A percentile compares a stretch with the other conserved stretches of the same genome.
Evolutionary conservation across 2,329 filamentous ascomycete species (phyloP).

Genomic region (Bertia moriformis): DNA sequence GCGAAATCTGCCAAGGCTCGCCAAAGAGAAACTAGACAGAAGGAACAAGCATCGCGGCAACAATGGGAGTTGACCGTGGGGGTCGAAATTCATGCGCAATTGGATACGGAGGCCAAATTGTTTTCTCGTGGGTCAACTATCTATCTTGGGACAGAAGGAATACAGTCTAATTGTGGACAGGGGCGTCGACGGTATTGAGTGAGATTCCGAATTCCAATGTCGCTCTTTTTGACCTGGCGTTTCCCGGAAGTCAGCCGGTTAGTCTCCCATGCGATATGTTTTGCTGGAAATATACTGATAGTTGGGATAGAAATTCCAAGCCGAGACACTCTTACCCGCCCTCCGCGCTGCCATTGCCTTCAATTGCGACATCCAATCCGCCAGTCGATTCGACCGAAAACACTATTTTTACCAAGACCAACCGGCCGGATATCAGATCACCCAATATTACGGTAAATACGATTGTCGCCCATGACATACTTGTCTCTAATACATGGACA

Average conservation of each 20-base stretch:
- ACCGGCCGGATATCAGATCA: conserved; percentile 91
- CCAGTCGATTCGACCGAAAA: conserved; percentile 83
- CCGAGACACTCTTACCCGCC: conserved; percentile 72
- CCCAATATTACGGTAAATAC: conserved; percentile 74
- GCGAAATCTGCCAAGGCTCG: neutral
- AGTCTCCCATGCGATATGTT: neutral
- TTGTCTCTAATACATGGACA: conserved; percentile 30
- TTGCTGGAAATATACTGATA: neutral
- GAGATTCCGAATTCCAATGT: conserved; percentile 73
- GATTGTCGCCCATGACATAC: conserved; percentile 33
- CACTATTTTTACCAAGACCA: conserved; percentile 99
- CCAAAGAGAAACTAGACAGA: neutral
- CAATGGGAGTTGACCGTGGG: conserved; percentile 85
- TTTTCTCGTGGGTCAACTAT: conserved; percentile 53
- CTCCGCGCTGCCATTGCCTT: conserved; percentile 75
- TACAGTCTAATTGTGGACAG: neutral
- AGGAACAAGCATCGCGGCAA: neutral
- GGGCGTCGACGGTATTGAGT: conserved; percentile 36
- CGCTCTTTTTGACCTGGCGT: conserved; percentile 73
- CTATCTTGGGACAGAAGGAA: neutral
- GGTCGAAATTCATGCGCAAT: conserved; percentile 91
- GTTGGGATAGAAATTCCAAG: conserved; percentile 43
- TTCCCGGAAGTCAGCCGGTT: conserved; percentile 75
- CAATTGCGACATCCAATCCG: conserved; percentile 60
- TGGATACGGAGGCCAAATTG: conserved; percentile 78